Conservation (phyloP, 768 basidiomycete genomes). For the Hygrophorus russula region DNA sequence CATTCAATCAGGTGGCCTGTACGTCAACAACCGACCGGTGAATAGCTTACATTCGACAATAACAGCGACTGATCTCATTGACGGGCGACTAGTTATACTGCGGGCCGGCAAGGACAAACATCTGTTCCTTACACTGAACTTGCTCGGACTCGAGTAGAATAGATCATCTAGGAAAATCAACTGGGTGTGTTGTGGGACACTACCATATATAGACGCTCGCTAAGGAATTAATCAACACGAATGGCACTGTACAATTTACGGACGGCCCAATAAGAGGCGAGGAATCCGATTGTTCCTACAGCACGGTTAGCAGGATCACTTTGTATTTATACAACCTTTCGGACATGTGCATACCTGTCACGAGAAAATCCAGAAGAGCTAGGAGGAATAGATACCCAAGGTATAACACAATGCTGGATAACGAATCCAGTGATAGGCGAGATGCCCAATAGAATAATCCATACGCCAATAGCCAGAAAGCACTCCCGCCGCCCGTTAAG, state of each 20-base stretch:
- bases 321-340: neutral
- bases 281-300: slow-evolving; percentile 80
- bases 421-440: slow-evolving; percentile 73
- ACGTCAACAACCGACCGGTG: slow-evolving; percentile 55
- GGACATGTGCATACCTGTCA: slow-evolving; percentile 50
- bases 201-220: slow-evolving; percentile 3
- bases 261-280: slow-evolving; percentile 88
- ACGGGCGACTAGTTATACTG: slow-evolving; percentile 48
- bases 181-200: neutral
- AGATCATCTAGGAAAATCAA: neutral
- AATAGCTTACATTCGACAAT: slow-evolving; percentile 36
- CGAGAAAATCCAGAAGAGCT: slow-evolving; percentile 74
- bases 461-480: slow-evolving; percentile 85
- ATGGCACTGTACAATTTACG: slow-evolving; percentile 73
- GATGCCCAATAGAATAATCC: slow-evolving; percentile 85
- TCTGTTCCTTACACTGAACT: slow-evolving; percentile 22
- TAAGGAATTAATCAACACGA: slow-evolving; percentile 47
- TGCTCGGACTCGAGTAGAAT: neutral
- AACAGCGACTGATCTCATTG: slow-evolving; percentile 38
- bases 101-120: slow-evolving; percentile 69
- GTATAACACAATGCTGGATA: slow-evolving; percentile 75
- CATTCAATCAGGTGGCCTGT: slow-evolving; percentile 55
- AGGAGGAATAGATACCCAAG: slow-evolving; percentile 85
- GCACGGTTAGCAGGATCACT: neutral
- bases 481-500: slow-evolving; percentile 83